These are phyloP conservation scores for Russula sp. DNA, from an alignment of 768 basidiomycete genomes.

Conservation along the genomic window DNA sequence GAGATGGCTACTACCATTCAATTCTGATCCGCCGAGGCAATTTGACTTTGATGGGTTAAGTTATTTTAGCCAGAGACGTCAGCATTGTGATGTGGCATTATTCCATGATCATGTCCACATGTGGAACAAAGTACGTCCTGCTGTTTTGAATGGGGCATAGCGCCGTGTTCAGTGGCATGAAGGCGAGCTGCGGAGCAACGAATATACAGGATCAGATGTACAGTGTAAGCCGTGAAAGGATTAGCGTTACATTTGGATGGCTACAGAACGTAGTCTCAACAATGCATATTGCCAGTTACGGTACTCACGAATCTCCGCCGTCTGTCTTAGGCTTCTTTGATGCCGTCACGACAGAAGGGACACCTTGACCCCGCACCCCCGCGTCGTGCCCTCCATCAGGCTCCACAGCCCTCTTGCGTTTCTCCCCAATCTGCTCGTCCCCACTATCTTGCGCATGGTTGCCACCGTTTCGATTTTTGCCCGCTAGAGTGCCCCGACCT, in stretches of 20 bases:
- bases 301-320: slow-evolving; percentile 21
- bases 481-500: slow-evolving; percentile 28
- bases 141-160: neutral
- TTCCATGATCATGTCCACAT: neutral
- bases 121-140: neutral
- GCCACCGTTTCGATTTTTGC: slow-evolving; percentile 20
- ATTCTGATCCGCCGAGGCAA: neutral
- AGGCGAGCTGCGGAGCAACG: neutral
- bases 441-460: slow-evolving; percentile 22
- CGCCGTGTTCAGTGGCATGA: neutral
- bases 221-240: neutral
- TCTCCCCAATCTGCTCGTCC: slow-evolving; percentile 53
- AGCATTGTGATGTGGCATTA: neutral
- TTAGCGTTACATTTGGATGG: slow-evolving; percentile 7
- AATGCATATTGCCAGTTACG: neutral
- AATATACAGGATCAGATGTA: neutral
- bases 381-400: slow-evolving; percentile 70
- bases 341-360: slow-evolving; percentile 37
- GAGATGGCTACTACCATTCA: neutral
- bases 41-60: neutral
- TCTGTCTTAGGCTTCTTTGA: slow-evolving; percentile 39
- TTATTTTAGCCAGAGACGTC: neutral
- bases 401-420: slow-evolving; percentile 69
- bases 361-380: slow-evolving; percentile 55
- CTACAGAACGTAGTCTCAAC: slow-evolving; percentile 6